Conservation (phyloP, 768 basidiomycete genomes). For the Amanita phalloides region DNA sequence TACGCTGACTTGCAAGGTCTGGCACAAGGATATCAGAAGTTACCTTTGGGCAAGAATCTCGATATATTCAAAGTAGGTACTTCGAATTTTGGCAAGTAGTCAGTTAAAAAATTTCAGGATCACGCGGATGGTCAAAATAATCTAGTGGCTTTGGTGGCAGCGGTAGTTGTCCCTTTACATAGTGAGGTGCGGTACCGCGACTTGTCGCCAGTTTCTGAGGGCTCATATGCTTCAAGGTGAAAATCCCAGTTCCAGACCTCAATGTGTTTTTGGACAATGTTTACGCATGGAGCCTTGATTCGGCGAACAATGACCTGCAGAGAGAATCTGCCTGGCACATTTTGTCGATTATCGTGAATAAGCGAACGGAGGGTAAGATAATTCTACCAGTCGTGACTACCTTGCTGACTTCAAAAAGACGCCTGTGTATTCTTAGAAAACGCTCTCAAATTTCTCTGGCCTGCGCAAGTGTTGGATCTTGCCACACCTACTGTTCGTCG, state of each 20-base stretch:
- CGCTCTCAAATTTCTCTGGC: slow-evolving; percentile 39
- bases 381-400: not conserved
- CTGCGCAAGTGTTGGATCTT: slow-evolving; percentile 27
- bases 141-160: slow-evolving; percentile 55
- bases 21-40: slow-evolving; percentile 43
- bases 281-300: slow-evolving; percentile 47
- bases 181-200: slow-evolving; percentile 40
- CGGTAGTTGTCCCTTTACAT: slow-evolving; percentile 51
- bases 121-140: slow-evolving; percentile 45
- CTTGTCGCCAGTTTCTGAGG: not conserved
- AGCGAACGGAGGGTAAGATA: slow-evolving; percentile 53
- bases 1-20: slow-evolving; percentile 41
- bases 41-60: slow-evolving; percentile 28
- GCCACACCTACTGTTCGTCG: slow-evolving; percentile 26
- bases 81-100: slow-evolving; percentile 1
- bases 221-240: slow-evolving; percentile 29
- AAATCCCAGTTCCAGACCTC: slow-evolving; percentile 36
- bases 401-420: slow-evolving; percentile 22
- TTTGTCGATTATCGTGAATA: slow-evolving; percentile 68
- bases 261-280: slow-evolving; percentile 41
- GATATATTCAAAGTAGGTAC: slow-evolving; percentile 40
- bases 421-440: slow-evolving; percentile 31
- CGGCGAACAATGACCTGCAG: slow-evolving; percentile 38
- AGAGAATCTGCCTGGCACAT: slow-evolving; percentile 44
- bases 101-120: slow-evolving; percentile 11